phyloP scores from a whole-genome alignment of 805 yeast species.

The Saccharomycopsis oosterbeekiorum region DNA sequence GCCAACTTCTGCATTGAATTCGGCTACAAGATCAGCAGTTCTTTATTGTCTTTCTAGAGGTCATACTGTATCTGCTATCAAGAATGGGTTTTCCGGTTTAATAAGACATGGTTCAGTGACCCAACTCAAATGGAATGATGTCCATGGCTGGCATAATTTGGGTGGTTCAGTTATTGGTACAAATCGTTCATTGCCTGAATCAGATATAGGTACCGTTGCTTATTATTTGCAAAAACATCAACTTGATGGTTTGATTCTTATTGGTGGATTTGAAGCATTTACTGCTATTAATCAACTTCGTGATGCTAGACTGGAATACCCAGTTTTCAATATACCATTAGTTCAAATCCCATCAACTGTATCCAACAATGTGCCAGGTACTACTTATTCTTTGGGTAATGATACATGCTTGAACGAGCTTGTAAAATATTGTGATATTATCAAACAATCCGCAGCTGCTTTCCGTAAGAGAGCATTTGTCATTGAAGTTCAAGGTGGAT shows the following conservation, averaged over 20 bases:
- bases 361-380: constrained; percentile 97
- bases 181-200: constrained; percentile 72
- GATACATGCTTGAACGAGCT: constrained; percentile 93
- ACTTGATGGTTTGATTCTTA: constrained; percentile 80
- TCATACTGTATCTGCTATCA: constrained; percentile 81
- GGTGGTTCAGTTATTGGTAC: constrained; percentile 99
- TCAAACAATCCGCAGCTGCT: constrained; percentile 91
- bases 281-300: constrained; percentile 73
- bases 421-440: constrained; percentile 87
- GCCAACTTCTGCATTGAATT: constrained; percentile 93
- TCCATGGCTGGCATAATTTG: constrained; percentile 75
- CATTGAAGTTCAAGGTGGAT: constrained; percentile 97
- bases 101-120: constrained; percentile 79
- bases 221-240: constrained; percentile 82
- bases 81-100: constrained; percentile 89
- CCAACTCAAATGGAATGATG: constrained; percentile 71
- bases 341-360: constrained; percentile 90
- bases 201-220: constrained; percentile 84
- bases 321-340: constrained; percentile 91
- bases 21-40: constrained; percentile 87
- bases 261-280: constrained; percentile 98
- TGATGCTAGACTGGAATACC: constrained; percentile 66
- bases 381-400: constrained; percentile 89
- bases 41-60: constrained; percentile 83
- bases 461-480: constrained; percentile 91